Conservation (phyloP, 495 filamentous ascomycete species). For the Filosporella fistucella region DNA sequence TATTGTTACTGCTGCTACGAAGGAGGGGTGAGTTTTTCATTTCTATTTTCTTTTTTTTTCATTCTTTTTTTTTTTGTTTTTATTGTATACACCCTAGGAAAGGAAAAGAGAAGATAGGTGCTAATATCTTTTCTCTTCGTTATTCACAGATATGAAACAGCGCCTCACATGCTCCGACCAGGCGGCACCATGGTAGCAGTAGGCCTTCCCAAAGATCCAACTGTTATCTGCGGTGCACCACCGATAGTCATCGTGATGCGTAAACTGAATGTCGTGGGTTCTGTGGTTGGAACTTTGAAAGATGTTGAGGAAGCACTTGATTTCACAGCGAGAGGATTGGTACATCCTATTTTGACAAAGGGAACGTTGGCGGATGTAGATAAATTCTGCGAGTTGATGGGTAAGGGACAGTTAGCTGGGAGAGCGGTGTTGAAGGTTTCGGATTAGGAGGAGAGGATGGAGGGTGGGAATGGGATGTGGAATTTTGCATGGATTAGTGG, state of each 20-base stretch:
- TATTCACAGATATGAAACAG: background rate
- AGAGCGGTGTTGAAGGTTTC: conserved; percentile 1
- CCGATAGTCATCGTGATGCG: background rate
- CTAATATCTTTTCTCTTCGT: too few relatives aligned
- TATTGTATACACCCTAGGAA: too few relatives aligned
- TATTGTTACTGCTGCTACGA: background rate
- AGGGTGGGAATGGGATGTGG: too few relatives aligned
- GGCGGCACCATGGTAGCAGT: conserved; percentile 1
- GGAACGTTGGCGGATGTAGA: background rate
- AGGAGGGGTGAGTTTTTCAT: too few relatives aligned
- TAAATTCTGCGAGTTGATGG: background rate
- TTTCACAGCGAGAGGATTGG: background rate
- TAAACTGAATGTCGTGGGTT: background rate
- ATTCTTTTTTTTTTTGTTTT: too few relatives aligned
- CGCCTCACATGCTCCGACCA: background rate
- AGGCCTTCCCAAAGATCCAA: background rate
- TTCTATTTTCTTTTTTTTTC: too few relatives aligned
- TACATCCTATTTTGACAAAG: conserved; percentile 1
- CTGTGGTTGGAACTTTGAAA: background rate
- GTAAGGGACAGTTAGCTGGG: background rate
- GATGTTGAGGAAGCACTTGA: conserved; percentile 1
- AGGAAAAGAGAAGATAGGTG: too few relatives aligned
- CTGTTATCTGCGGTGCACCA: background rate
- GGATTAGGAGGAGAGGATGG: too few relatives aligned
- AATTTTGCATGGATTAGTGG: too few relatives aligned